Evolutionary conservation across 208 protist genomes (phyloP).

Genomic region (Phytomonas serpens): DNA sequence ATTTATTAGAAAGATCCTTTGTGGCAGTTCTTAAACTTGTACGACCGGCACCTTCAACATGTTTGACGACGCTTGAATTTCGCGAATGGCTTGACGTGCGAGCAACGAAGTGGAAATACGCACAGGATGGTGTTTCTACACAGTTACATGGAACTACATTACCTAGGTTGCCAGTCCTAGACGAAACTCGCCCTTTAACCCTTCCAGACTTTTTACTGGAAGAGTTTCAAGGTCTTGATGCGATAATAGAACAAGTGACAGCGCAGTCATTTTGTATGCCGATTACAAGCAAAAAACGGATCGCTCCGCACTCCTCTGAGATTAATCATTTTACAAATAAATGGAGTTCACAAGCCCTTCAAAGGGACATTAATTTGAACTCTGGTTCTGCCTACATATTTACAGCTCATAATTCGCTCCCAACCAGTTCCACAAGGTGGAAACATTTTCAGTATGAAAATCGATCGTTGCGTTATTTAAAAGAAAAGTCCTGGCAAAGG

Average conservation of each 20-base stretch:
- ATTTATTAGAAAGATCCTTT: constrained; percentile 61
- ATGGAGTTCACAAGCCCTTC: background rate
- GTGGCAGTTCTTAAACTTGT: constrained; percentile 48
- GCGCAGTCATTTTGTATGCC: constrained; percentile 44
- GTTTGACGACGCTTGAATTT: constrained; percentile 57
- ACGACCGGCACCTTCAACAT: constrained; percentile 41
- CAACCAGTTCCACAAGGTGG: background rate
- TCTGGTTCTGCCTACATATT: background rate
- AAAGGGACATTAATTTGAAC: background rate
- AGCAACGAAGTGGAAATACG: constrained; percentile 63
- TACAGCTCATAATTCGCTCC: background rate
- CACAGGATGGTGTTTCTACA: constrained; percentile 14
- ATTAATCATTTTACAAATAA: background rate
- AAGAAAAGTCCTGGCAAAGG: background rate
- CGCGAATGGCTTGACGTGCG: constrained; percentile 71
- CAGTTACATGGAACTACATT: constrained; percentile 13
- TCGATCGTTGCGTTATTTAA: background rate
- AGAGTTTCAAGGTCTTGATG: constrained; percentile 52
- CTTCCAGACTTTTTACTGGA: constrained; percentile 72
- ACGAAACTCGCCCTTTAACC: constrained; percentile 21
- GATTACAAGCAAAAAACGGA: background rate
- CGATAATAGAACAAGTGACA: constrained; percentile 58
- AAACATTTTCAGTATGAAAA: constrained; percentile 1
- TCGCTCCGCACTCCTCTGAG: background rate
- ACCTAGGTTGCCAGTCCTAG: constrained; percentile 16